Base-by-base conservation (phyloP, 805 yeast species). In the Kuraishia cidri region DNA sequence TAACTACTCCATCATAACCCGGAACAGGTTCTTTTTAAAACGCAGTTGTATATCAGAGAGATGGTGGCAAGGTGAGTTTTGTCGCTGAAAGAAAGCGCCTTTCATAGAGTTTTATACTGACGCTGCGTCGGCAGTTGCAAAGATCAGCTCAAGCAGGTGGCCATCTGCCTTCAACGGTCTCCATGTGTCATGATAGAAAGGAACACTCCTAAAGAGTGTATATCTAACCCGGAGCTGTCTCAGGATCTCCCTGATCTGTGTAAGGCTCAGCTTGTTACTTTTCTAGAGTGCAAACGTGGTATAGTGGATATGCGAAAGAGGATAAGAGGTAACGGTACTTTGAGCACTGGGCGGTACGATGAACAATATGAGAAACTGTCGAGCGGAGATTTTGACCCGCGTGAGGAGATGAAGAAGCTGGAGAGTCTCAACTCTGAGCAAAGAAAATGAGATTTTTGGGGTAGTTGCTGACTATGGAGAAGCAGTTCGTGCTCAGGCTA, bases 131-230 rank as follows among this genome's bases (percentile, higher is more conserved):
- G 7, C 23, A 20, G 95, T 66, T 90, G 98, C 56, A 80, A 83
- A 49, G 98, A 90, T 56, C 94, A 90, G 52, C 75, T 88, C 48
- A 86, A 75, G 46, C 95, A 94, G n/a, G 84, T 92, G 37, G 97
- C 97, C 7, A 78, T 90, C 14, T 90, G 98, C 54, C 68, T 90
- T 31, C 98, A 90, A 55, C 72, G 97, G 49, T 87, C 97, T 4
- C 97, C 97, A 11, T 90, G 98, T 56, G 98, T 90, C 32, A 67
- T 90, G 62, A 70, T 90, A 15, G 84, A 92, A 40, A 69, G 98
- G 42, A 69, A 92, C 56, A 84, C 84, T 2, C 97, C 97, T 3
- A 79, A 85, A 40, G 79, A 86, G 37, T 90, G 98, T 50, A 56
- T 88, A 14, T 80, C 82, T 24, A 67, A 88, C 40, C 94, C 95